Conservation (phyloP, 2,329 filamentous ascomycete species). For the Colletotrichum sublineola region DNA sequence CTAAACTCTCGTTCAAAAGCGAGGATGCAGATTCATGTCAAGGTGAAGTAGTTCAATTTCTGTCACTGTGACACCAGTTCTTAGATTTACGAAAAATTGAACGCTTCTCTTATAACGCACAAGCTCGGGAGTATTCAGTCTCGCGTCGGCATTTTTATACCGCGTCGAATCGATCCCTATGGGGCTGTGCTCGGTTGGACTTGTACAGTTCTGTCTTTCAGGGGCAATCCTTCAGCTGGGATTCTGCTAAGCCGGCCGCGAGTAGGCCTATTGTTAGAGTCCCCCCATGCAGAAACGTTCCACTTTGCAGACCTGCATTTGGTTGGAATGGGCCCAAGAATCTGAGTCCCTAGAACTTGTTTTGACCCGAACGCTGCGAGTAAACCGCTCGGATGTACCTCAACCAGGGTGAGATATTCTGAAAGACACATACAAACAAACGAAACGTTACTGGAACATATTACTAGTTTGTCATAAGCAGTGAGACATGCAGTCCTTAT, state of each 20-base stretch:
- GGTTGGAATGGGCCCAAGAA: not conserved
- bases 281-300: not conserved
- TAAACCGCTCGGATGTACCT: not conserved
- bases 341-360: not conserved
- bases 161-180: not conserved
- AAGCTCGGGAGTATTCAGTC: not conserved
- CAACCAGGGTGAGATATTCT: not conserved
- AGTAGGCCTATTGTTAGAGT: not conserved
- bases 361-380: not conserved
- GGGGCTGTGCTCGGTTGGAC: not conserved
- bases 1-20: not conserved
- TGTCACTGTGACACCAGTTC: not conserved
- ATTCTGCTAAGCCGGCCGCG: not conserved
- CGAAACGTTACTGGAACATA: not conserved
- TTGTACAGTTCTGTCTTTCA: not conserved
- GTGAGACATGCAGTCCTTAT: not conserved
- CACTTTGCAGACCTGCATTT: not conserved
- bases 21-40: not conserved
- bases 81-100: not conserved
- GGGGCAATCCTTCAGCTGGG: not conserved
- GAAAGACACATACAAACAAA: not conserved
- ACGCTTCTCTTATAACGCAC: not conserved
- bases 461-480: not conserved
- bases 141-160: too few relatives aligned
- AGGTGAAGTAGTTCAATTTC: not conserved